These are phyloP conservation scores for Diaporthe sp. DNA, from an alignment of 2,329 filamentous ascomycete genomes.

Conservation along the genomic window DNA sequence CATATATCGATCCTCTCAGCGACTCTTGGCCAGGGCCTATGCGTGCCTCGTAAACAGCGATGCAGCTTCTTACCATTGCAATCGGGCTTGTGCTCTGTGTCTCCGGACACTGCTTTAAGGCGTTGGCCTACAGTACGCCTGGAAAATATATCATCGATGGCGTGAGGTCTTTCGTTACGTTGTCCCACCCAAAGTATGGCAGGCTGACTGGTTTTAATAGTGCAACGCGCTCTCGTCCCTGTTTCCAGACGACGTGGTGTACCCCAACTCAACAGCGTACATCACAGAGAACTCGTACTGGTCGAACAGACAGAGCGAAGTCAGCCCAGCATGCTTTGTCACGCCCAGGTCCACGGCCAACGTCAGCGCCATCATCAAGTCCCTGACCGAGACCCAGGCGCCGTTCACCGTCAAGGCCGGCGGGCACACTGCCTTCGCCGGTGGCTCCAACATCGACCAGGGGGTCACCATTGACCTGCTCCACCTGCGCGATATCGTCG, in stretches of 20 bases:
- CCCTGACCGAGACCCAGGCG: constrained; percentile 25
- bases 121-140: background rate
- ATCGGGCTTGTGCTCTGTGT: background rate
- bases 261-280: constrained; percentile 45
- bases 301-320: constrained; percentile 48
- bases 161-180: background rate
- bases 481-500: background rate
- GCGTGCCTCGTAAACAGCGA: background rate
- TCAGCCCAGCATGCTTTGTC: constrained; percentile 23
- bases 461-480: constrained; percentile 30
- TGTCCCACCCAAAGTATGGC: background rate
- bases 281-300: constrained; percentile 48
- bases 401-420: constrained; percentile 38
- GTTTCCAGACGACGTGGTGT: constrained; percentile 43
- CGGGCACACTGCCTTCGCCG: constrained; percentile 25
- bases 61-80: background rate
- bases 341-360: constrained; percentile 15
- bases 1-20: too few relatives aligned
- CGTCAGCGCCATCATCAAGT: constrained; percentile 3
- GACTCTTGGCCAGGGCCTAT: background rate
- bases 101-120: too few relatives aligned
- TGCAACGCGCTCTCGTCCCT: constrained; percentile 35
- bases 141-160: background rate
- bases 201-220: background rate
- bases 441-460: constrained; percentile 18